Conservation (phyloP, 1,284 basidiomycete species). For the Melampsora larici-populina region DNA sequence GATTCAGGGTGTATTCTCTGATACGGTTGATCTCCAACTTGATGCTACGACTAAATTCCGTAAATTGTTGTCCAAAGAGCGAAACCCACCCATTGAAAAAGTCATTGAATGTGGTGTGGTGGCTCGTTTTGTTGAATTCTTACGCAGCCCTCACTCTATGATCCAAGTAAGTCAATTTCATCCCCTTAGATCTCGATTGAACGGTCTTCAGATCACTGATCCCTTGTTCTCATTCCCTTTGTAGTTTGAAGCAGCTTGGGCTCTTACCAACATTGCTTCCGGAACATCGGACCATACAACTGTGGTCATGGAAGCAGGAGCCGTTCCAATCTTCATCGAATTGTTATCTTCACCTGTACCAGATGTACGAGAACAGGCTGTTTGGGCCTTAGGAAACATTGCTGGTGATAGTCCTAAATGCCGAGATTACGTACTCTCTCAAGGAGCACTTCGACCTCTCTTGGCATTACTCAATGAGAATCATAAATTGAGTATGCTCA, state of each 20-base stretch:
- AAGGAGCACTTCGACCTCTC: slow-evolving; percentile 60
- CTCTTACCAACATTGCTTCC: slow-evolving; percentile 98
- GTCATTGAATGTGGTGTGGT: slow-evolving; percentile 98
- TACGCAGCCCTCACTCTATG: slow-evolving; percentile 83
- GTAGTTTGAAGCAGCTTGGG: slow-evolving; percentile 99
- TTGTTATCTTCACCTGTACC: slow-evolving; percentile 69
- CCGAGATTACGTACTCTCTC: slow-evolving; percentile 71
- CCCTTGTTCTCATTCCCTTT: background rate
- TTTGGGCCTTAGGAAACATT: slow-evolving; percentile 95
- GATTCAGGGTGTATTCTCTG: slow-evolving; percentile 88
- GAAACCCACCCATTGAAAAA: slow-evolving; percentile 98
- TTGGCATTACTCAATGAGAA: slow-evolving; percentile 59
- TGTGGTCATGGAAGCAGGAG: slow-evolving; percentile 89
- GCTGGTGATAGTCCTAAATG: slow-evolving; percentile 92
- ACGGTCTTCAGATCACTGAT: background rate
- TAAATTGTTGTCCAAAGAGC: slow-evolving; percentile 93
- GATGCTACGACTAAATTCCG: slow-evolving; percentile 94
- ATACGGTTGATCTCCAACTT: slow-evolving; percentile 83
- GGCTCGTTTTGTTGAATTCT: slow-evolving; percentile 93
- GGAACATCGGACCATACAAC: slow-evolving; percentile 98
- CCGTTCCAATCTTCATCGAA: slow-evolving; percentile 96
- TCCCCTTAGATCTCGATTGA: background rate
- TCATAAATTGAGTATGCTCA: slow-evolving; percentile 93
- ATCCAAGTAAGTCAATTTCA: slow-evolving; percentile 25
- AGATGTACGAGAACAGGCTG: slow-evolving; percentile 92